phyloP scores from a whole-genome alignment of 257 asterid genomes.

The Eucommia ulmoides region DNA sequence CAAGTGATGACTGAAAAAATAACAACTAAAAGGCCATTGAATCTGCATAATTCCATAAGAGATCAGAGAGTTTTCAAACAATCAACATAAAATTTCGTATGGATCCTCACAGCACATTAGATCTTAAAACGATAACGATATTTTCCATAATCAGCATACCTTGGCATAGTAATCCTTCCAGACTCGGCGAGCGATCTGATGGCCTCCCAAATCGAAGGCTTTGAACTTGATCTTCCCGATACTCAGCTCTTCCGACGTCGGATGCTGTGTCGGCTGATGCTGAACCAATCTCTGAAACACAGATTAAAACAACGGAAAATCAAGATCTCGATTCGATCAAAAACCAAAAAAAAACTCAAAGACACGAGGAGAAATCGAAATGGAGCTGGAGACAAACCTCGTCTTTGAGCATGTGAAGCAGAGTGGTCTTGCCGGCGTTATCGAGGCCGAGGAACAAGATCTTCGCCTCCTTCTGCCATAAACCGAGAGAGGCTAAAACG shows the following conservation, averaged over 20 bases:
- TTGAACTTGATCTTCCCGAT: conserved; percentile 11
- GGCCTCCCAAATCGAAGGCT: conserved; percentile 10
- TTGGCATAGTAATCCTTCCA: conserved; percentile 13
- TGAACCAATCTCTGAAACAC: conserved; percentile 12
- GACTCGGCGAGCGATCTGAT: conserved; percentile 11
- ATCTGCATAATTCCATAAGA: too few species aligned
- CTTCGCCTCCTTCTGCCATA: conserved; percentile 18
- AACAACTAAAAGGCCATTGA: too few species aligned
- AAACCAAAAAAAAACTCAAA: too few species aligned
- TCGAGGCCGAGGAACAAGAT: conserved; percentile 15
- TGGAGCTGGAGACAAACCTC: conserved; percentile 8
- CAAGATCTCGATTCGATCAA: background rate
- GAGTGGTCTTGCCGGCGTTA: conserved; percentile 17
- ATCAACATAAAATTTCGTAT: too few species aligned
- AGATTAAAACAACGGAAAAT: background rate
- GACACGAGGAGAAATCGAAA: background rate
- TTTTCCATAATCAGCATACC: too few species aligned
- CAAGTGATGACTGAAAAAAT: too few species aligned
- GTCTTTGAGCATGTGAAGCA: conserved; percentile 17
- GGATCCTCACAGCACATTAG: too few species aligned
- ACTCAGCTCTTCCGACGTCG: conserved; percentile 12
- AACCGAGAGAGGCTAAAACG: conserved; percentile 12
- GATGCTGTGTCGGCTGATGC: conserved; percentile 17
- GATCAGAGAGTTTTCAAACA: too few species aligned
- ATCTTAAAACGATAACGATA: too few species aligned